Base-by-base conservation (phyloP, 2,329 filamentous ascomycete species). In the Allantophomopsis lycopodina region DNA sequence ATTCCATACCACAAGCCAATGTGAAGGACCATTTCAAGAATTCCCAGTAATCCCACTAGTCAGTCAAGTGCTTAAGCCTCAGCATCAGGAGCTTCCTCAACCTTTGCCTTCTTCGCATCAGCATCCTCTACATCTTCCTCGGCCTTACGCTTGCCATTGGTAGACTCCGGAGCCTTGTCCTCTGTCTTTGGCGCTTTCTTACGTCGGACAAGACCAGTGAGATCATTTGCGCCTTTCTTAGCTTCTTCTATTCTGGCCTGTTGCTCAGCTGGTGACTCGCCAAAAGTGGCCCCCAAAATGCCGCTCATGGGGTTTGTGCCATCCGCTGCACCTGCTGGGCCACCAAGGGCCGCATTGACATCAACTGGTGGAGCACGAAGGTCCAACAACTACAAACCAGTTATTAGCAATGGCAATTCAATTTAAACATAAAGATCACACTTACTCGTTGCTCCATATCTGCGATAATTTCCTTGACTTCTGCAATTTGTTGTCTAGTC, bases 371-470 rank as follows among this genome's bases (percentile, higher is more conserved):
- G 73, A 41, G 70, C 71, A 42, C 73, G 73, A 28, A 89, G 69
- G 41, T 91, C 84, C 34, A 70, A 61, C 28, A 89, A 73, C 69
- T 81, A 47, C 33, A 32, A n/a, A 11, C 21, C n/a, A n/a, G 7
- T 18, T 23, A 20, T 30, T 40, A 40, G 40, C 55, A 46, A 36
- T 31, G 20, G 23, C 2, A 32, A 31, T 18, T 14, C 21, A 36
- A 34, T 1, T 33, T n/a, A 12, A 17, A 32, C 36, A 31, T 40
- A 43, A 35, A 8, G 32, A 38, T 4, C 18, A 41, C 11, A 40
- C 72, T 60, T 62, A 83, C 76, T 48, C 83, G 68, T 55, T 79
- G 73, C 61, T 86, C 77, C 74, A 91, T 84, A 48, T 91, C 84
- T 39, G 71, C 69, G 36, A 89, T 70, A 48, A 91, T 76, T 44